Evolutionary conservation across 2,329 filamentous ascomycete species (phyloP).

Genomic region (Penicillium italicum): DNA sequence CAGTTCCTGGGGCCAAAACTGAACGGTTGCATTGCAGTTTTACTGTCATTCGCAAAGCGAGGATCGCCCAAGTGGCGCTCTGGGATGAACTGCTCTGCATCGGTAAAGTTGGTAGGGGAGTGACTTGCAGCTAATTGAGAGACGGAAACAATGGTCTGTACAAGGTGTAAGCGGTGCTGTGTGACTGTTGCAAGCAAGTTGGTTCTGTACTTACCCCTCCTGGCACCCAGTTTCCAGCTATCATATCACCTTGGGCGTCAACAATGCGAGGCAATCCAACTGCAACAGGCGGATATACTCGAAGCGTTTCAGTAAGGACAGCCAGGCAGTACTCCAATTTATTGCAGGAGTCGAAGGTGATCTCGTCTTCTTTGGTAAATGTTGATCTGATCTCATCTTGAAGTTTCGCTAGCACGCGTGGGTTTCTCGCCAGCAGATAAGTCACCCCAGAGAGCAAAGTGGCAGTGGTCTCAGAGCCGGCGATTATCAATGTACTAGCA

Average conservation of each 20-base stretch:
- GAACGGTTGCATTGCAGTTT: conserved; percentile 49
- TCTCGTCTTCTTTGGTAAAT: conserved; percentile 38
- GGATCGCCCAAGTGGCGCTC: conserved; percentile 15
- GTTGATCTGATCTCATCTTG: conserved; percentile 39
- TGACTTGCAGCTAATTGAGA: conserved; percentile 47
- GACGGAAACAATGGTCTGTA: conserved; percentile 42
- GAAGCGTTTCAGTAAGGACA: conserved; percentile 41
- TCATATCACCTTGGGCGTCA: conserved; percentile 14
- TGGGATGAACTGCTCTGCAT: conserved; percentile 16
- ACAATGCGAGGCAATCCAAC: conserved; percentile 23
- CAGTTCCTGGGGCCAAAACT: conserved; percentile 50
- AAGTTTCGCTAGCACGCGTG: conserved; percentile 32
- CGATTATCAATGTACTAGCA: conserved; percentile 13
- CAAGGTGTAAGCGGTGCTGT: neutral
- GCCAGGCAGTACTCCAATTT: conserved; percentile 41
- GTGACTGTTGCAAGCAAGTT: neutral
- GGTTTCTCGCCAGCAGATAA: conserved; percentile 41
- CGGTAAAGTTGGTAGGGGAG: conserved; percentile 13
- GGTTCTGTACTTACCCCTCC: conserved; percentile 13
- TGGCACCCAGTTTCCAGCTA: conserved; percentile 22
- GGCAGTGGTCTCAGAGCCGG: conserved; percentile 48
- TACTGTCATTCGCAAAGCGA: conserved; percentile 43
- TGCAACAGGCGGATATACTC: conserved; percentile 38
- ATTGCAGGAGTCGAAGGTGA: conserved; percentile 31
- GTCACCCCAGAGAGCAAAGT: conserved; percentile 44